These are phyloP conservation scores for Aspergillus sp. DNA, from an alignment of 2,329 filamentous ascomycete species.

Conservation along the genomic window DNA sequence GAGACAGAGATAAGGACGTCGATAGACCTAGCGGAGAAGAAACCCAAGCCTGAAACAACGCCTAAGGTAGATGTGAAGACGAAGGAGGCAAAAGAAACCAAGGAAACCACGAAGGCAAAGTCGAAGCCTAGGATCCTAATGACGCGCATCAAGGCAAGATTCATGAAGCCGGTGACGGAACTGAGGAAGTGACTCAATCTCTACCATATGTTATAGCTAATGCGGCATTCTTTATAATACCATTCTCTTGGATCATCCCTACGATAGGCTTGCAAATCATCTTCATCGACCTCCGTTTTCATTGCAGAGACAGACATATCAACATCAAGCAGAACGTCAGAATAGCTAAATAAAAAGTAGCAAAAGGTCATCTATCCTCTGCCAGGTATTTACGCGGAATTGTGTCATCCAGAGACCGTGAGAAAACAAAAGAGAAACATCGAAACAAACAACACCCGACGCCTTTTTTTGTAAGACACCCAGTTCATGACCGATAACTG, in stretches of 20 bases:
- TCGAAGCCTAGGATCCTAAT: not conserved
- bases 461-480: constrained; percentile 10
- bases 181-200: not conserved
- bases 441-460: constrained; percentile 9
- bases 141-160: not conserved
- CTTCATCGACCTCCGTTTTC: not conserved
- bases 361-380: not conserved
- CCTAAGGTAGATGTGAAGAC: too few species aligned
- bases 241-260: not conserved
- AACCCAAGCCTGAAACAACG: too few species aligned
- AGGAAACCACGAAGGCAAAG: not conserved
- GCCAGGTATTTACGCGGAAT: constrained; percentile 12
- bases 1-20: not conserved
- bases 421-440: not conserved
- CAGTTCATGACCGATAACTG: constrained; percentile 9
- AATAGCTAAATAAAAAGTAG: not conserved
- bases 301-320: not conserved
- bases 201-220: too few species aligned
- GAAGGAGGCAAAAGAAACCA: not conserved
- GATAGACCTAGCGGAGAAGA: not conserved
- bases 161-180: not conserved
- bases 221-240: too few species aligned
- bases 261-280: not conserved
- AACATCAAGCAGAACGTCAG: not conserved
- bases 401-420: constrained; percentile 10